A percentile compares a stretch with the other conserved stretches of the same genome.
These are phyloP conservation scores for Hypoxylon sp. DNA, from an alignment of 2,329 filamentous ascomycete genomes.

Conservation along the genomic window DNA sequence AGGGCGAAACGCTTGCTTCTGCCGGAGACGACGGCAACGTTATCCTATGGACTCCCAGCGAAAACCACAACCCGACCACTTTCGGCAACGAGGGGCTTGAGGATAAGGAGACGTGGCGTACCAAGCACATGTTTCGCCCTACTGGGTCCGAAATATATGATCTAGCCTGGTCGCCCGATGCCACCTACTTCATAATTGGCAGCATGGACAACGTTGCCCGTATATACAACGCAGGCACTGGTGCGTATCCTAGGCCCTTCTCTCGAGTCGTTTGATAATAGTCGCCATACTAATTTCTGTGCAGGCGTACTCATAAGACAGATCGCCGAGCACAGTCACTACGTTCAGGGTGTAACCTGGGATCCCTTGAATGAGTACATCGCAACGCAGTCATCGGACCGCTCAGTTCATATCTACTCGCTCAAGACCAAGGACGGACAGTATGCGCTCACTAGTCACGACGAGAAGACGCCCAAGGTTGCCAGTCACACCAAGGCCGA, in stretches of 20 bases:
- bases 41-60: constrained; percentile 92
- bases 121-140: constrained; percentile 97
- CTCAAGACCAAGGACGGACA: constrained; percentile 96
- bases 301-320: constrained; percentile 43
- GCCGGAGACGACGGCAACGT: constrained; percentile 98
- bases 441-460: constrained; percentile 74
- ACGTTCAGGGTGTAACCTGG: constrained; percentile 98
- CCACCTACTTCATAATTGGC: constrained; percentile 93
- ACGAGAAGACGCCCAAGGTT: constrained; percentile 77
- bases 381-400: constrained; percentile 96
- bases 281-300: constrained; percentile 1
- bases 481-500: constrained; percentile 84
- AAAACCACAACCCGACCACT: constrained; percentile 68
- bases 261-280: background rate
- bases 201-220: constrained; percentile 99
- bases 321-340: constrained; percentile 64
- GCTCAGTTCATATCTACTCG: constrained; percentile 96
- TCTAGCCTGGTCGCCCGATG: constrained; percentile 98
- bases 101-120: constrained; percentile 95
- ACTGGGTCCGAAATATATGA: constrained; percentile 97
- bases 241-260: constrained; percentile 54
- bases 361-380: constrained; percentile 98
- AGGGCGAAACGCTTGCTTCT: constrained; percentile 91
- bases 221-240: constrained; percentile 94
- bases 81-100: constrained; percentile 88